phyloP scores from a whole-genome alignment of 2,329 filamentous ascomycete species.

The Colletotrichum chrysophilum region DNA sequence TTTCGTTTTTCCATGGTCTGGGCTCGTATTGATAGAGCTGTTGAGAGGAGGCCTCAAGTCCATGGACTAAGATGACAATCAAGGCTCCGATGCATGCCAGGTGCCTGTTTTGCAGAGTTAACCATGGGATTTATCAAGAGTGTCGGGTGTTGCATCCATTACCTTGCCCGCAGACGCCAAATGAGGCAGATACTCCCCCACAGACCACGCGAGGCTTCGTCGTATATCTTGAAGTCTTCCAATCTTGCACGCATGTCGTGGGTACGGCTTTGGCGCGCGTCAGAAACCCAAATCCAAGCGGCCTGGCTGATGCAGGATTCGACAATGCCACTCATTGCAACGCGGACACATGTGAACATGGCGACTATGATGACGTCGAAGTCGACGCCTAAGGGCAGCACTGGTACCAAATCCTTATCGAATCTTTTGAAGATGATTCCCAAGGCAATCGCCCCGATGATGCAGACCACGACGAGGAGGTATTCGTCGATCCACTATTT shows the following conservation, averaged over 20 bases:
- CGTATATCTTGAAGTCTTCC: constrained; percentile 43
- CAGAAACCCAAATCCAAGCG: constrained; percentile 45
- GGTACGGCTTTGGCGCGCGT: constrained; percentile 34
- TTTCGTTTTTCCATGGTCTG: constrained; percentile 23
- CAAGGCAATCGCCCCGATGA: constrained; percentile 30
- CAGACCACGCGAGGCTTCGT: constrained; percentile 41
- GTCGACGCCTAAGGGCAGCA: constrained; percentile 30
- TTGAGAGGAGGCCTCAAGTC: constrained; percentile 44
- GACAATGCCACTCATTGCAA: constrained; percentile 39
- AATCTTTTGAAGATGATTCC: constrained; percentile 32
- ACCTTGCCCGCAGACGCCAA: constrained; percentile 40
- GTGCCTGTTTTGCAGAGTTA: constrained; percentile 28
- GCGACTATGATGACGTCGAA: constrained; percentile 40
- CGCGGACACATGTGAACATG: constrained; percentile 40
- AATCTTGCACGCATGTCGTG: constrained; percentile 34
- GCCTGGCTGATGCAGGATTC: constrained; percentile 41
- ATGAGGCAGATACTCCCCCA: constrained; percentile 38
- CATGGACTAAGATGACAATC: constrained; percentile 38
- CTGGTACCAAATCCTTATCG: constrained; percentile 34
- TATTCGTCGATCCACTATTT: constrained; percentile 43
- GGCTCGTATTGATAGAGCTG: constrained; percentile 40
- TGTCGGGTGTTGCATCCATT: background rate
- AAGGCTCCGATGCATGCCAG: constrained; percentile 41
- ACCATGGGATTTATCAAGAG: background rate
- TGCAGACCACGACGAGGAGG: constrained; percentile 33